Conservation (phyloP, 495 filamentous ascomycete species). For the Neurospora sp. region DNA sequence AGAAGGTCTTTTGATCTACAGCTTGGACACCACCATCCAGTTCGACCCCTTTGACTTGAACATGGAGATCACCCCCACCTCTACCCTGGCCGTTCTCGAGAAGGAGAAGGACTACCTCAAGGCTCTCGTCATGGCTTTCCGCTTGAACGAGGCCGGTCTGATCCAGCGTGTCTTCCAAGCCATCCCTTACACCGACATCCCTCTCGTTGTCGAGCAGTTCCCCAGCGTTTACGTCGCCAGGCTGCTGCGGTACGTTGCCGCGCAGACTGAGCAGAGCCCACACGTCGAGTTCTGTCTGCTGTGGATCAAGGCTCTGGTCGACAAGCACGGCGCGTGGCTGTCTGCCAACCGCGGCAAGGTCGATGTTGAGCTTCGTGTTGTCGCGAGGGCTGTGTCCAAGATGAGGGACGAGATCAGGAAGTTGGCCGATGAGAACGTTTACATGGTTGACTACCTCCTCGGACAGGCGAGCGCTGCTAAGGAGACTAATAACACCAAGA, state of each 20-base stretch:
- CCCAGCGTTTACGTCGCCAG: constrained; percentile 79
- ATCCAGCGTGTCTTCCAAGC: constrained; percentile 77
- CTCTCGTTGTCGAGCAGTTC: constrained; percentile 66
- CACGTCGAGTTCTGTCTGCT: constrained; percentile 88
- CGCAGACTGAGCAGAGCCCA: constrained; percentile 78
- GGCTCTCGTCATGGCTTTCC: constrained; percentile 93
- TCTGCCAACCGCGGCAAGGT: constrained; percentile 67
- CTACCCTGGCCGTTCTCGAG: constrained; percentile 62
- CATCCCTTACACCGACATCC: constrained; percentile 65
- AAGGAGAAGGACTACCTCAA: constrained; percentile 75
- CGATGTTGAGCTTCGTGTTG: constrained; percentile 68
- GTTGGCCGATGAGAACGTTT: constrained; percentile 77
- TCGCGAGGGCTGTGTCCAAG: constrained; percentile 64
- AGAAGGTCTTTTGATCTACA: constrained; percentile 88
- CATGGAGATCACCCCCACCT: constrained; percentile 78
- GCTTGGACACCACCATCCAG: constrained; percentile 63
- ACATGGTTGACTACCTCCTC: constrained; percentile 72
- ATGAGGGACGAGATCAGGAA: constrained; percentile 65
- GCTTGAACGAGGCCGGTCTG: constrained; percentile 70
- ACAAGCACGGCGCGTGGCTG: constrained; percentile 71
- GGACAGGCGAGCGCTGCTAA: constrained; percentile 26
- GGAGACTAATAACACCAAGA: constrained; percentile 2
- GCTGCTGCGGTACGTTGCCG: constrained; percentile 74
- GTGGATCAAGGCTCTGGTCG: constrained; percentile 82
- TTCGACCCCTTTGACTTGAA: constrained; percentile 97